Evolutionary conservation across 192 early-diverging fungal genomes (phyloP).

Genomic region (Linnemannia exigua): DNA sequence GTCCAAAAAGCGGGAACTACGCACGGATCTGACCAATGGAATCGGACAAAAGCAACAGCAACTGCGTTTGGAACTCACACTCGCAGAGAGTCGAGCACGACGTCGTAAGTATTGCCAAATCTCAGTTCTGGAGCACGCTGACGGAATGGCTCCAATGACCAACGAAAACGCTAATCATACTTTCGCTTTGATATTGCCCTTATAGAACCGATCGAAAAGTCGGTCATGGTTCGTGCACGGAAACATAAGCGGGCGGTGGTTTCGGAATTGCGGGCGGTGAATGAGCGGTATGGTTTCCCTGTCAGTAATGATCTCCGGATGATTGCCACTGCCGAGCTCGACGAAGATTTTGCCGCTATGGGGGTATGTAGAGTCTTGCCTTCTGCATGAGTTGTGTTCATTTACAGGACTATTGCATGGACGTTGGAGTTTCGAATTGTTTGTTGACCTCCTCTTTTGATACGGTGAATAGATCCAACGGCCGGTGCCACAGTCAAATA

Average conservation of each 20-base stretch:
- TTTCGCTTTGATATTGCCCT: not conserved
- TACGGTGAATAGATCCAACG: not conserved
- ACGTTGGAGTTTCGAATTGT: not conserved
- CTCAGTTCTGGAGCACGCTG: not conserved
- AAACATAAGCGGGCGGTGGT: conserved; percentile 43
- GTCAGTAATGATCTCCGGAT: conserved; percentile 38
- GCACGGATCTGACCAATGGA: conserved; percentile 16
- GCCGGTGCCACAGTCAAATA: conserved; percentile 10
- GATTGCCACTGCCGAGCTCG: conserved; percentile 50
- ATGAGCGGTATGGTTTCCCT: conserved; percentile 61
- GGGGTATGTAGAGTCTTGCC: conserved; percentile 22
- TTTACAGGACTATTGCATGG: not conserved
- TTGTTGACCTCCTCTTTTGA: not conserved
- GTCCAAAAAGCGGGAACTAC: conserved; percentile 33
- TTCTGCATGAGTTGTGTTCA: no score
- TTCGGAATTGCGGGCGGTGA: conserved; percentile 58
- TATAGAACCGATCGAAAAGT: conserved; percentile 41
- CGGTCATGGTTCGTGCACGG: conserved; percentile 50
- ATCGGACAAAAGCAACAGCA: conserved; percentile 22
- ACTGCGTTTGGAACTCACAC: conserved; percentile 18
- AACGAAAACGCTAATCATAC: not conserved
- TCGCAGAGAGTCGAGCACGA: not conserved
- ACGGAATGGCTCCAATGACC: not conserved
- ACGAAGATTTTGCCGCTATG: conserved; percentile 59
- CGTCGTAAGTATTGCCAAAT: not conserved